These are phyloP conservation scores for Glycine latifolia DNA, from an alignment of 306 rosid species.

Conservation along the genomic window DNA sequence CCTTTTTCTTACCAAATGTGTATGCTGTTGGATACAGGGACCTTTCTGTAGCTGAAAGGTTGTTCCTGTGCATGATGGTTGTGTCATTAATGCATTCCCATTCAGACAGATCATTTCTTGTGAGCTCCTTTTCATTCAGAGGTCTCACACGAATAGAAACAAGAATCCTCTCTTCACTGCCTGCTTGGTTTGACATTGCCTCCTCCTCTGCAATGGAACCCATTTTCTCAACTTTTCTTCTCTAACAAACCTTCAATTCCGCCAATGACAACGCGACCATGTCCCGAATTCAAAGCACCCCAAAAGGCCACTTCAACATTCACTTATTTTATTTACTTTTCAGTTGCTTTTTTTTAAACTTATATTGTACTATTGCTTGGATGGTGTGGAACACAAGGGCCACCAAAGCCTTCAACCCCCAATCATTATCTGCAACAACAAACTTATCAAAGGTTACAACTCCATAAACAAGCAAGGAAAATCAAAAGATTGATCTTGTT, in stretches of 20 bases:
- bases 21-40: constrained; percentile 89
- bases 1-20: constrained; percentile 75
- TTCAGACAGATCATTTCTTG: constrained; percentile 77
- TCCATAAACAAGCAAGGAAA: constrained; percentile 40
- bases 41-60: constrained; percentile 84
- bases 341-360: constrained; percentile 39
- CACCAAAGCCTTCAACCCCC: constrained; percentile 56
- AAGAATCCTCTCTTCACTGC: constrained; percentile 69
- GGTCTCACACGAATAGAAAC: constrained; percentile 95
- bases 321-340: constrained; percentile 42
- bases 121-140: constrained; percentile 75
- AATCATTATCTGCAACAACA: constrained; percentile 71
- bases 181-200: constrained; percentile 51
- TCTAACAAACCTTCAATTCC: constrained; percentile 46
- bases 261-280: constrained; percentile 43
- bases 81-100: constrained; percentile 92
- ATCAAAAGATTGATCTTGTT: constrained; percentile 25
- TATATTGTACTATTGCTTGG: constrained; percentile 40
- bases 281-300: constrained; percentile 43
- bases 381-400: constrained; percentile 49
- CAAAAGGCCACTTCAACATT: constrained; percentile 42
- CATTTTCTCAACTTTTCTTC: constrained; percentile 58
- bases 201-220: constrained; percentile 70
- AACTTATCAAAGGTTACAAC: constrained; percentile 53
- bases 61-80: constrained; percentile 79